Percentiles rank a stretch among this genome's conserved stretches.
Conservation (phyloP, 305 asterid genomes). For the Solanum aculeatissimum region DNA sequence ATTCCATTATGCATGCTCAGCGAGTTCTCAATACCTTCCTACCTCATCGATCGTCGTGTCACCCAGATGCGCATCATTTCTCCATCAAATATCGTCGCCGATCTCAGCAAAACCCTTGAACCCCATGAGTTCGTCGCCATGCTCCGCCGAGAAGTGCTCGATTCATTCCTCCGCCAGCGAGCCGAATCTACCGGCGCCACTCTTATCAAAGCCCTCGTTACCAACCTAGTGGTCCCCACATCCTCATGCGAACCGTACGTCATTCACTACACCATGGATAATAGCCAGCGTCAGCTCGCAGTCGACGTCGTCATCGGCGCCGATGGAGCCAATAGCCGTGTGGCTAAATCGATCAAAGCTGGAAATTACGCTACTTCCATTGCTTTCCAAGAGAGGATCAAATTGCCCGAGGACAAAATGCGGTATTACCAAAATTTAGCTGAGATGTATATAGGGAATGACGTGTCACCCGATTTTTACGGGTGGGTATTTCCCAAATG, state of each 20-base stretch:
- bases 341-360: constrained; percentile 60
- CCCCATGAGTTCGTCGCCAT: constrained; percentile 68
- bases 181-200: constrained; percentile 55
- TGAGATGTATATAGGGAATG: constrained; percentile 64
- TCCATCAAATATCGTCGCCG: constrained; percentile 65
- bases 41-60: constrained; percentile 65
- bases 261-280: constrained; percentile 40
- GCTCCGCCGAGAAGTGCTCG: constrained; percentile 89
- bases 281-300: constrained; percentile 23
- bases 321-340: constrained; percentile 71
- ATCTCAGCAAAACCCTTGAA: constrained; percentile 57
- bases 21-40: constrained; percentile 59
- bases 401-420: constrained; percentile 57
- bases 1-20: constrained; percentile 87
- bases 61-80: constrained; percentile 77
- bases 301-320: constrained; percentile 67
- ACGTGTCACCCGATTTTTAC: constrained; percentile 75
- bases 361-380: constrained; percentile 61
- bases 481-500: constrained; percentile 83
- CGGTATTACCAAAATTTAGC: constrained; percentile 57
- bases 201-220: constrained; percentile 49
- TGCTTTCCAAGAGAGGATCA: constrained; percentile 64
- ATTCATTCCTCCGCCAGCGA: constrained; percentile 58
- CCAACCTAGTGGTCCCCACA: constrained; percentile 39
- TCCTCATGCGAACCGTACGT: constrained; percentile 36